phyloP scores from a whole-genome alignment of 1,284 basidiomycete species.

The Ceratobasidium sp. region DNA sequence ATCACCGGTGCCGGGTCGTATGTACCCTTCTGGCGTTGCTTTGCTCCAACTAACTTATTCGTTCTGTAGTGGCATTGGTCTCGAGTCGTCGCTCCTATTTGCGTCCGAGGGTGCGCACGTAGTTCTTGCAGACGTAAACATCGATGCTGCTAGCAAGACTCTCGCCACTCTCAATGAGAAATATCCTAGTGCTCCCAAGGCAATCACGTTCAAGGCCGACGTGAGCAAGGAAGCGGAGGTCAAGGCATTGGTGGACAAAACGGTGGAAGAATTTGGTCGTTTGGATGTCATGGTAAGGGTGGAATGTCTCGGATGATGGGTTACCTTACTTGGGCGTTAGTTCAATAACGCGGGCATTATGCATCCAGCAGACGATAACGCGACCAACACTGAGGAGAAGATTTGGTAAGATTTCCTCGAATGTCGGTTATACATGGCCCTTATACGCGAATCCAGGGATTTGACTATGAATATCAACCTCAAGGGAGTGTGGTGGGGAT shows the following conservation, averaged over 20 bases:
- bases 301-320: constrained; percentile 21
- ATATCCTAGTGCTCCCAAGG: constrained; percentile 72
- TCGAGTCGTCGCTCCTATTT: constrained; percentile 92
- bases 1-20: constrained; percentile 88
- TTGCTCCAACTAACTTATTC: constrained; percentile 23
- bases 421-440: neutral
- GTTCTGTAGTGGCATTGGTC: constrained; percentile 82
- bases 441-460: constrained; percentile 58
- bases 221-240: constrained; percentile 90
- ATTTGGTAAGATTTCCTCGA: constrained; percentile 72
- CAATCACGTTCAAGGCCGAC: constrained; percentile 81
- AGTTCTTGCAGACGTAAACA: constrained; percentile 88
- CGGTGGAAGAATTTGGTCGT: constrained; percentile 86
- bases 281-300: constrained; percentile 87
- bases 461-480: constrained; percentile 93
- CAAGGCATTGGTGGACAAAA: constrained; percentile 80
- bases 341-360: constrained; percentile 97
- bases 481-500: constrained; percentile 99
- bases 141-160: constrained; percentile 76
- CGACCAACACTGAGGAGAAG: constrained; percentile 92
- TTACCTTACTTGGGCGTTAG: constrained; percentile 55
- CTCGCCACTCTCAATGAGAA: constrained; percentile 72
- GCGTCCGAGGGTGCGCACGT: constrained; percentile 91
- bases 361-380: constrained; percentile 94
- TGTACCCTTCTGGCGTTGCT: constrained; percentile 53